Base-by-base conservation (phyloP, 352 stramenopile genomes). In the Lagenidium sp. region DNA sequence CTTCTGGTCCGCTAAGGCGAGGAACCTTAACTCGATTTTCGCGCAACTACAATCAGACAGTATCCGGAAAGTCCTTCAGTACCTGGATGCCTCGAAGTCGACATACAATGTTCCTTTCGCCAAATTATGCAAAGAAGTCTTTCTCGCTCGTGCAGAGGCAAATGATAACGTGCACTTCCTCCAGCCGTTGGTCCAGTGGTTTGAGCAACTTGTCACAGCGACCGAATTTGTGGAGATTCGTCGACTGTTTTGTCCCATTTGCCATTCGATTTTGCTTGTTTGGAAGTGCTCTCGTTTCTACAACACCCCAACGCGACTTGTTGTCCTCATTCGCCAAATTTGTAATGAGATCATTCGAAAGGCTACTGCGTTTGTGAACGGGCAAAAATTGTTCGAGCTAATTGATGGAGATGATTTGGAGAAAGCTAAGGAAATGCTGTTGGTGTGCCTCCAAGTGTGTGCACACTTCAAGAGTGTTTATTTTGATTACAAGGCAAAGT, bases 81-180 rank as follows among this genome's bases (percentile, higher is more conserved):
- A 82, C 50, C 51, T 97, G n/a, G 85, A 96, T 44, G 52, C 63
- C 16, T 88, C 65, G 22, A 92, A 94, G 48, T 90, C 71, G 34
- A 96, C 85, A 7, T 96, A 97, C 65, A 96, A 94, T 34, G 75
- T 81, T 7, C 87, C 87, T 6, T 97, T 97, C 41, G 85, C 85
- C 1, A 93, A 95, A 53, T 59, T 97, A 12, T 96, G 85, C 54
- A 96, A 96, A 37, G 82, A 95, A 35, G 76, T 96, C 1, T 96
- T 96, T 41, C 51, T 93, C 16, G 77, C 87, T 0, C 68, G 85
- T 8, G 72, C 74, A 1, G 86, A 96, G 47, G 82, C 85, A 0
- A 95, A 92, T 35, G 77, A 95, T 47, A 95, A 93, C 42, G 59
- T 74, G 13, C 78, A 88, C 34, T 96, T 94, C 40, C 48, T 96